These are phyloP conservation scores for Penicillium flavigenum DNA, from an alignment of 495 filamentous ascomycete species.

Conservation along the genomic window DNA sequence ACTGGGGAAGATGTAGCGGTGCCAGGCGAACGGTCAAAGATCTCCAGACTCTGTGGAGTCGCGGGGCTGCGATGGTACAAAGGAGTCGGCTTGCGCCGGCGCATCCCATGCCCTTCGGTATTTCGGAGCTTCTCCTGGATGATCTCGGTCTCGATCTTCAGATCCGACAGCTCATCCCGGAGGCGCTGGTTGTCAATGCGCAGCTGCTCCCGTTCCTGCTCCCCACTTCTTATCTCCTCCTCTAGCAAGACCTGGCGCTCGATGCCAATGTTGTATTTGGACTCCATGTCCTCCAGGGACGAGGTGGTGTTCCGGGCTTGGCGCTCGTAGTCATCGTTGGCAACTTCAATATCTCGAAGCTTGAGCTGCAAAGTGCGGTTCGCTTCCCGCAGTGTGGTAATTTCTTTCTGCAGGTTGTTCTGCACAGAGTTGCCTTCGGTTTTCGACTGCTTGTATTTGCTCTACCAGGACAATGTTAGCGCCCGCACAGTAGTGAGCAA, in stretches of 20 bases:
- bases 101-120: slow-evolving; percentile 53
- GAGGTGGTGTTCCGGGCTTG: slow-evolving; percentile 92
- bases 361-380: slow-evolving; percentile 78
- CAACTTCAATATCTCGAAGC: slow-evolving; percentile 92
- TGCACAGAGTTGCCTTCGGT: slow-evolving; percentile 79
- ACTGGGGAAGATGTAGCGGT: slow-evolving; percentile 70
- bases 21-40: slow-evolving; percentile 56
- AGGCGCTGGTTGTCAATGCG: slow-evolving; percentile 87
- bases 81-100: slow-evolving; percentile 53
- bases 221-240: slow-evolving; percentile 85
- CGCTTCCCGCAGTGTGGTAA: slow-evolving; percentile 81
- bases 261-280: slow-evolving; percentile 92
- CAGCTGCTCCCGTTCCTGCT: slow-evolving; percentile 83
- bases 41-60: slow-evolving; percentile 53
- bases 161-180: slow-evolving; percentile 84
- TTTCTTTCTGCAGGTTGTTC: slow-evolving; percentile 88
- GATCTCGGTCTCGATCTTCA: slow-evolving; percentile 94
- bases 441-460: slow-evolving; percentile 95
- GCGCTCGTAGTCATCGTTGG: slow-evolving; percentile 96
- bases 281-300: slow-evolving; percentile 94
- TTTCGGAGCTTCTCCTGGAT: slow-evolving; percentile 85
- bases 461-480: slow-evolving; percentile 47
- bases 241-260: slow-evolving; percentile 91
- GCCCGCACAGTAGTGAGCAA: background rate
- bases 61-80: slow-evolving; percentile 46